Conservation (phyloP, 176 grass and related monocot species). For the Phyllostachys edulis region DNA sequence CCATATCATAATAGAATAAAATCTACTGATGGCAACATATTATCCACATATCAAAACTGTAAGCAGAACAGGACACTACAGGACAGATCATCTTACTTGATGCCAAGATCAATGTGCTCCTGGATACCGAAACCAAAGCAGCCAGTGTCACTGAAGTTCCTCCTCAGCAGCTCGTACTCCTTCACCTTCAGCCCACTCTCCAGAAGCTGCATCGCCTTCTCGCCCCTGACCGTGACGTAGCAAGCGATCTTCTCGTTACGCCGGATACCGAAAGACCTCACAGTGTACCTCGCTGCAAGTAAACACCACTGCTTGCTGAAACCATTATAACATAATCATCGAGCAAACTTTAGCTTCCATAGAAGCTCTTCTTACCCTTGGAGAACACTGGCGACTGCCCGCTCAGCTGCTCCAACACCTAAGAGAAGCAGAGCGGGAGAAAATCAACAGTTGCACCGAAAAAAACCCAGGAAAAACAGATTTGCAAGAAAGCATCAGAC, state of each 20-base stretch:
- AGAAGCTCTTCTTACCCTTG: slow-evolving; percentile 42
- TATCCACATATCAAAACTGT: not conserved
- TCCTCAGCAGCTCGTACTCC: slow-evolving; percentile 67
- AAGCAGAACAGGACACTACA: not conserved
- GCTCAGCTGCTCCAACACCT: slow-evolving; percentile 68
- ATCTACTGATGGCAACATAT: not conserved
- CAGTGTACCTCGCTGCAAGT: slow-evolving; percentile 61
- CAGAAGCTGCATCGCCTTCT: slow-evolving; percentile 67
- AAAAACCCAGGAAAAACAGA: not conserved
- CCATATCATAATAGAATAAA: not conserved
- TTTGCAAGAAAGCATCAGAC: not conserved
- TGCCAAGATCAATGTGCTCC: slow-evolving; percentile 78
- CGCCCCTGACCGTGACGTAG: slow-evolving; percentile 55
- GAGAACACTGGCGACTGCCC: slow-evolving; percentile 64
- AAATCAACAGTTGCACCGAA: not conserved
- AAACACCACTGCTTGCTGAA: not conserved
- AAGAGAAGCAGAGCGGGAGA: not conserved
- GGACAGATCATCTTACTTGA: slow-evolving; percentile 48
- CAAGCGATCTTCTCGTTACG: slow-evolving; percentile 69
- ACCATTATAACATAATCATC: not conserved
- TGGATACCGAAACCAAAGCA: slow-evolving; percentile 71
- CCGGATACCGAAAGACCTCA: slow-evolving; percentile 57
- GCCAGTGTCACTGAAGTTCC: slow-evolving; percentile 70
- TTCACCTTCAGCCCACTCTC: slow-evolving; percentile 69
- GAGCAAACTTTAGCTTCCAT: not conserved